These are phyloP conservation scores for Exsudoporus frostii DNA, from an alignment of 768 basidiomycete species.

Conservation along the genomic window DNA sequence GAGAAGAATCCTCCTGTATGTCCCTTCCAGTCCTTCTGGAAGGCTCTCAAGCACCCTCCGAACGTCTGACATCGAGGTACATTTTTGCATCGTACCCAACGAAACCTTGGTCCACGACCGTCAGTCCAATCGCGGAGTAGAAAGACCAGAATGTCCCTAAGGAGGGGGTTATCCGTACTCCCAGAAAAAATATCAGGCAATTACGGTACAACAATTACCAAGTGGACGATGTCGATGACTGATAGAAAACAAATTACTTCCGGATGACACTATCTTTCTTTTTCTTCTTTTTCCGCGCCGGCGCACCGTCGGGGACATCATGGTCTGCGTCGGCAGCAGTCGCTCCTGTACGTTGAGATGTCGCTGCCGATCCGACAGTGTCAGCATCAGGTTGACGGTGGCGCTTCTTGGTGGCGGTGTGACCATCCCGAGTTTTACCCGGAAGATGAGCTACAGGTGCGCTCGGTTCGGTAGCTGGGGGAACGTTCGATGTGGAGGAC, in stretches of 20 bases:
- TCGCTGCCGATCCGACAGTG: neutral
- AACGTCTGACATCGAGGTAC: neutral
- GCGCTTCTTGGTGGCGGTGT: constrained; percentile 19
- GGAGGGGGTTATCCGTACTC: too few species aligned
- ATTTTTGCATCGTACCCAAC: too few species aligned
- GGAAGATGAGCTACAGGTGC: neutral
- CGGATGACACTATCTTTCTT: neutral
- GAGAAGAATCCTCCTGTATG: constrained; percentile 18
- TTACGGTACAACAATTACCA: too few species aligned
- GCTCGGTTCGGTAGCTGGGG: neutral
- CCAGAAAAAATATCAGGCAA: too few species aligned
- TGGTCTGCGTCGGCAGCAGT: neutral
- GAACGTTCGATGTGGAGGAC: neutral
- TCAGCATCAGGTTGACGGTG: constrained; percentile 16
- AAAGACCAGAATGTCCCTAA: too few species aligned
- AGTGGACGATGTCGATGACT: too few species aligned
- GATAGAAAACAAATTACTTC: too few species aligned
- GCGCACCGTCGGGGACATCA: neutral
- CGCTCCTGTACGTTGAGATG: neutral
- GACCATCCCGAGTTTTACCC: neutral
- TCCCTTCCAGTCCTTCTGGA: constrained; percentile 19
- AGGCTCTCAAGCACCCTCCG: constrained; percentile 1
- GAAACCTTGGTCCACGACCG: too few species aligned
- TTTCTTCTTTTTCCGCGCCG: constrained; percentile 23
- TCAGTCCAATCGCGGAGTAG: too few species aligned